Percentiles rank a stretch among this genome's conserved stretches.
phyloP scores from a whole-genome alignment of 2,329 filamentous ascomycete genomes.

The Hirsutella thompsonii region DNA sequence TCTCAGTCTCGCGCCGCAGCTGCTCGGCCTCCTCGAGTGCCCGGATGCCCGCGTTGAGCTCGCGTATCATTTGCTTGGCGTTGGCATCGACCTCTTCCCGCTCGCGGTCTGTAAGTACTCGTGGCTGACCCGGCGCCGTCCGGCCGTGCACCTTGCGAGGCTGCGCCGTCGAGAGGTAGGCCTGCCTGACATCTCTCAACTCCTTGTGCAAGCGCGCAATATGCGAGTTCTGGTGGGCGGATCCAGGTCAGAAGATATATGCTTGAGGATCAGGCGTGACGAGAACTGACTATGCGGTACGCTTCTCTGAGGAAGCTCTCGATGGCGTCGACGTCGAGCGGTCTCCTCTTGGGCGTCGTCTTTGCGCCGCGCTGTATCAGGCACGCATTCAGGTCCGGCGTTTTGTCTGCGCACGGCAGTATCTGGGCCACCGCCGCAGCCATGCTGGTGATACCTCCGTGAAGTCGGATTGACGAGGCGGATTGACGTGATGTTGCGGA shows the following conservation, averaged over 20 bases:
- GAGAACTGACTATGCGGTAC: slow-evolving; percentile 66
- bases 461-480: not conserved
- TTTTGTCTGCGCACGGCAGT: slow-evolving; percentile 43
- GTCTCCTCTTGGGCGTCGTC: slow-evolving; percentile 30
- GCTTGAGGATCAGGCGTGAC: not conserved
- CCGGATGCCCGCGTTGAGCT: slow-evolving; percentile 71
- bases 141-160: slow-evolving; percentile 43
- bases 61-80: slow-evolving; percentile 72
- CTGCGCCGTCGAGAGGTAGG: slow-evolving; percentile 76
- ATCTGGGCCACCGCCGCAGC: not conserved
- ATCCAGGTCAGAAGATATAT: not conserved
- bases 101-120: slow-evolving; percentile 64
- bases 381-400: slow-evolving; percentile 54
- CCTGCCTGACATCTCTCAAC: slow-evolving; percentile 70
- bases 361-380: slow-evolving; percentile 46
- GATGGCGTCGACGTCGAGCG: slow-evolving; percentile 31
- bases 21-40: slow-evolving; percentile 72
- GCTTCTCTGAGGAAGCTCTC: slow-evolving; percentile 91
- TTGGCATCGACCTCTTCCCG: slow-evolving; percentile 79
- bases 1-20: slow-evolving; percentile 64
- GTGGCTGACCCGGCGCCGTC: slow-evolving; percentile 27
- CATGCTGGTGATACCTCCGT: not conserved
- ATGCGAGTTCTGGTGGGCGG: slow-evolving; percentile 56
- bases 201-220: slow-evolving; percentile 70
- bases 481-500: not conserved